A percentile compares a stretch with the other conserved stretches of the same genome.
Conservation (phyloP, 331 rosid species). For the Arachis monticola region DNA sequence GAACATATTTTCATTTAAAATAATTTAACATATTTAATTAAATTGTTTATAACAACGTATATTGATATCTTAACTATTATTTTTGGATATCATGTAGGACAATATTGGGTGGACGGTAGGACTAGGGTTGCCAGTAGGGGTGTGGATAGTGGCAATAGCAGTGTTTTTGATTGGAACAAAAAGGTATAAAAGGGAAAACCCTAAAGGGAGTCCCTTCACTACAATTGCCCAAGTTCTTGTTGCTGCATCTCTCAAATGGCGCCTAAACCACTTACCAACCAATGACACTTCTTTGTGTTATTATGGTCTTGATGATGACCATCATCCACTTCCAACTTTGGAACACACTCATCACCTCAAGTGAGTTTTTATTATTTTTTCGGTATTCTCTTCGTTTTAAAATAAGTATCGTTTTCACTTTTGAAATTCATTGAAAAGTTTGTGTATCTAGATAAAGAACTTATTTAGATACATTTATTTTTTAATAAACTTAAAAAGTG, state of each 20-base stretch:
- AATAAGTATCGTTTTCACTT: too few species aligned
- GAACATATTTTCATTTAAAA: too few species aligned
- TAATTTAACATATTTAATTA: too few species aligned
- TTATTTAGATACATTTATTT: too few species aligned
- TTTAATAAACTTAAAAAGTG: too few species aligned
- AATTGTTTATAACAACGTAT: too few species aligned
- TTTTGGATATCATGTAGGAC: not conserved
- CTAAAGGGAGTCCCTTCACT: constrained; percentile 53
- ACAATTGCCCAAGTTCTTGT: constrained; percentile 49
- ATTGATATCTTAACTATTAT: too few species aligned
- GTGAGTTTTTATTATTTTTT: not conserved
- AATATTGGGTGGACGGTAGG: constrained; percentile 50
- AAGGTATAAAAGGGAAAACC: constrained; percentile 36
- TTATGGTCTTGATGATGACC: not conserved
- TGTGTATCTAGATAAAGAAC: too few species aligned
- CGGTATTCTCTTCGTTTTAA: too few species aligned
- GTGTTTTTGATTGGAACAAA: constrained; percentile 43
- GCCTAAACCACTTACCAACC: not conserved
- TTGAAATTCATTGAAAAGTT: too few species aligned
- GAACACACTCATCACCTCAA: constrained; percentile 31
- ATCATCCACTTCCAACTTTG: not conserved
- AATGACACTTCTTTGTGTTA: not conserved
- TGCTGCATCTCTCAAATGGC: constrained; percentile 46
- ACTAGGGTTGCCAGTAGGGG: constrained; percentile 39
- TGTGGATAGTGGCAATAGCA: constrained; percentile 36